phyloP scores from a whole-genome alignment of 208 protist genomes.

The Leishmania lainsoni region DNA sequence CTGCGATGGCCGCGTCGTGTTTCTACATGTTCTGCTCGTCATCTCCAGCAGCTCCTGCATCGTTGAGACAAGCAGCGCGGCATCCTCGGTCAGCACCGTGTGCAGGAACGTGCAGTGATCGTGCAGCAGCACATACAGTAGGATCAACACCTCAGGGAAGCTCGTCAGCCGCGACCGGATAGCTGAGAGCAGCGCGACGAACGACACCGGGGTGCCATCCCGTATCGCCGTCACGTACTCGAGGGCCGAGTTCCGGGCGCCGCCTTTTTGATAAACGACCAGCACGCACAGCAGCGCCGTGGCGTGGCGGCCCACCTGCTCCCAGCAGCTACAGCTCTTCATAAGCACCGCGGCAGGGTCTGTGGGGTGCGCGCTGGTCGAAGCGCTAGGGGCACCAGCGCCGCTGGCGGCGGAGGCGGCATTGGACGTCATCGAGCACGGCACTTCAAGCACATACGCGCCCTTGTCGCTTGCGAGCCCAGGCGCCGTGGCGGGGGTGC shows the following conservation, averaged over 20 bases:
- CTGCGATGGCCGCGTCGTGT: neutral
- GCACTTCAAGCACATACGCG: slow-evolving; percentile 23
- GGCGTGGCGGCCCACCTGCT: slow-evolving; percentile 51
- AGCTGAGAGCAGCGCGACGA: slow-evolving; percentile 43
- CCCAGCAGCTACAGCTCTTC: slow-evolving; percentile 39
- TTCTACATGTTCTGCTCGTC: slow-evolving; percentile 32
- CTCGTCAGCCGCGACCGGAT: slow-evolving; percentile 37
- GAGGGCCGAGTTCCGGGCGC: slow-evolving; percentile 55
- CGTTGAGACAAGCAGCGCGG: slow-evolving; percentile 41
- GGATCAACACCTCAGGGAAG: slow-evolving; percentile 60
- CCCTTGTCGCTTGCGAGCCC: neutral
- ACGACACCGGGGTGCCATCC: slow-evolving; percentile 34
- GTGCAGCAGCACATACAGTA: slow-evolving; percentile 75
- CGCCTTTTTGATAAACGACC: slow-evolving; percentile 63
- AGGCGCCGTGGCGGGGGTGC: neutral
- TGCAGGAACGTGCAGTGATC: slow-evolving; percentile 71
- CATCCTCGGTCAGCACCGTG: slow-evolving; percentile 34
- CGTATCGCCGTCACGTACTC: slow-evolving; percentile 42
- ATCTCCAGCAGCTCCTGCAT: slow-evolving; percentile 59
- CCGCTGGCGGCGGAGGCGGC: neutral
- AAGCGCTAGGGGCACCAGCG: neutral
- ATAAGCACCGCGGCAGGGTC: slow-evolving; percentile 28
- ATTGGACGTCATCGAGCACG: slow-evolving; percentile 5
- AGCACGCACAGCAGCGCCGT: slow-evolving; percentile 70
- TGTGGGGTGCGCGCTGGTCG: slow-evolving; percentile 11